phyloP scores from a whole-genome alignment of 1,284 basidiomycete species.

The Leccinum subrobustum region DNA sequence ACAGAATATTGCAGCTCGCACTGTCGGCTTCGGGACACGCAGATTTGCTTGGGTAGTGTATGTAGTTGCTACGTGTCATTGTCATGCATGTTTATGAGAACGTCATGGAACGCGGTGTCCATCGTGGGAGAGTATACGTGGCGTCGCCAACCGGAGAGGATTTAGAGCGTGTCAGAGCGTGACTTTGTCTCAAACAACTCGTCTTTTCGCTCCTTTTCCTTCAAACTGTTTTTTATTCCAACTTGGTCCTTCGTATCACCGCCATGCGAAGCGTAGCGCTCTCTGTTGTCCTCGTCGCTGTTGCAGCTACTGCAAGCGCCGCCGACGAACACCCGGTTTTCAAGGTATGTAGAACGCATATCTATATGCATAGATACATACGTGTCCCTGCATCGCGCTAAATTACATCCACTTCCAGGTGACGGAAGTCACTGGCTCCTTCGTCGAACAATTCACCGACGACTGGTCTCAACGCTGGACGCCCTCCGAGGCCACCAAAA shows the following conservation, averaged over 20 bases:
- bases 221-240: slow-evolving; percentile 31
- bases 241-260: slow-evolving; percentile 61
- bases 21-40: slow-evolving; percentile 89
- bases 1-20: slow-evolving; percentile 56
- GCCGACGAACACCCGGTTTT: slow-evolving; percentile 63
- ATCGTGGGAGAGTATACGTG: slow-evolving; percentile 49
- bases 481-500: slow-evolving; percentile 95
- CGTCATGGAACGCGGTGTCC: slow-evolving; percentile 14
- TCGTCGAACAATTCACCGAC: slow-evolving; percentile 96
- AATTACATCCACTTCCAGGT: slow-evolving; percentile 46
- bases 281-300: slow-evolving; percentile 65
- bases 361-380: background rate
- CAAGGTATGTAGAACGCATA: slow-evolving; percentile 45
- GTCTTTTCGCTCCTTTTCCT: slow-evolving; percentile 36
- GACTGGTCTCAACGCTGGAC: slow-evolving; percentile 94
- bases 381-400: slow-evolving; percentile 5
- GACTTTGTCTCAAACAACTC: slow-evolving; percentile 17
- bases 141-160: slow-evolving; percentile 38
- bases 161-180: slow-evolving; percentile 33
- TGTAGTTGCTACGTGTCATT: background rate
- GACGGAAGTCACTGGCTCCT: slow-evolving; percentile 84
- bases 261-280: slow-evolving; percentile 83
- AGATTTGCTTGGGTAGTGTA: slow-evolving; percentile 70
- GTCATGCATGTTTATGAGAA: background rate
- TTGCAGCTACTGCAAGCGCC: slow-evolving; percentile 60